Evolutionary conservation across 768 basidiomycete genomes (phyloP), one percentile per base, ranked within the genome.

Genomic region (Lentinula edodes): DNA sequence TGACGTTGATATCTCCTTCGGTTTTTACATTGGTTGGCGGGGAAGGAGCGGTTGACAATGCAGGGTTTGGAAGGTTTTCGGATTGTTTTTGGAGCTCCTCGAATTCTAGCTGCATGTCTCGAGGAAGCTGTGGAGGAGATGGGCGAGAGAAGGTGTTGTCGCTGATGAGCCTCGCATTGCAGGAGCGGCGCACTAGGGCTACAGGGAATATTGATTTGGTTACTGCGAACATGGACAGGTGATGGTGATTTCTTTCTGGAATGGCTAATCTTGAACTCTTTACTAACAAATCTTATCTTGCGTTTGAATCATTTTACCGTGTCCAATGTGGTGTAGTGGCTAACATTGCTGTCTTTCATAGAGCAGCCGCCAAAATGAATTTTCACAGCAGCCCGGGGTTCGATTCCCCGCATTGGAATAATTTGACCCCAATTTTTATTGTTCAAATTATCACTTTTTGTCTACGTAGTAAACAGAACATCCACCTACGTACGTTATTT

Each of bases 21-120:
- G 94, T 95, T 65, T 90, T 87, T 15, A 72, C 71, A 23, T 80
- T 84, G 0, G 88, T 83, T 68, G 94, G 90, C 1, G 90, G 89
- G 67, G 93, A 91, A 48, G 84, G 68, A 2, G 83, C 75, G 18
- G 81, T 75, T 34, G 78, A 74, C 42, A 73, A 65, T 55, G 77
- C 80, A 1, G 74, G 68, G 36, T 80, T 75, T 3, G 77, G 73
- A 8, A 81, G 80, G 3, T 73, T 71, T 63, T 84, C 84, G 1
- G 85, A 84, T n/a, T 73, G 76, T 18, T 87, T 83, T 64, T 88
- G 81, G 39, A 94, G 87, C n/a, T 86, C 81, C 69, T 96, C 92
- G 62, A 95, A 95, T 72, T 95, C 91, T 58, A 84, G 85, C 69
- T 96, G 94, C 61, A 91, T 82, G 28, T 83, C 80, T 2, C 76